Evolutionary conservation across 805 yeast species (phyloP).

Genomic region (Pichia nakasei): DNA sequence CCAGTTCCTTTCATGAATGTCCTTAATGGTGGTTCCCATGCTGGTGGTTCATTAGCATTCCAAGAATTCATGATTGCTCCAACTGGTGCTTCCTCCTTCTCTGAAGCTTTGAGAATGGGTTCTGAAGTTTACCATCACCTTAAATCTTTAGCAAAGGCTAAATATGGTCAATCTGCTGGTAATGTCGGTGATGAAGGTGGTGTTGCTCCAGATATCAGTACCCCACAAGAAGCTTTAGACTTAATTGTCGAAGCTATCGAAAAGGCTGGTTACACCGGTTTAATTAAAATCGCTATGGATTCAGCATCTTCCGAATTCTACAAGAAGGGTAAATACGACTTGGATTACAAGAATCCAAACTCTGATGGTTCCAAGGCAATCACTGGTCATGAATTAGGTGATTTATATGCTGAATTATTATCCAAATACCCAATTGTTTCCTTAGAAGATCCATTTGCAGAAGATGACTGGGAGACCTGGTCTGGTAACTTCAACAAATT

Average conservation of each 20-base stretch:
- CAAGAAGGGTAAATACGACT: constrained; percentile 94
- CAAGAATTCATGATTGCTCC: constrained; percentile 99
- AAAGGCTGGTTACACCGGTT: constrained; percentile 91
- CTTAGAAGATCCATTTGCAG: constrained; percentile 98
- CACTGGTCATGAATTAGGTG: constrained; percentile 79
- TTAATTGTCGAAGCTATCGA: constrained; percentile 84
- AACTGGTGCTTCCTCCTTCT: constrained; percentile 78
- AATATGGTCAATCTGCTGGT: constrained; percentile 97
- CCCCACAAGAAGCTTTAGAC: constrained; percentile 97
- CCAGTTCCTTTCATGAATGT: constrained; percentile 99
- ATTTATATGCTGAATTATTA: constrained; percentile 69
- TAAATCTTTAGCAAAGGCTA: constrained; percentile 86
- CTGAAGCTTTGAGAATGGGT: constrained; percentile 96
- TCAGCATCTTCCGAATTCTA: constrained; percentile 96
- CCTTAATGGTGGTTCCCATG: constrained; percentile 99
- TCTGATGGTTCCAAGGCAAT: constrained; percentile 88
- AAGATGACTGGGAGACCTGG: constrained; percentile 99
- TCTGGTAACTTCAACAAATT: constrained; percentile 68
- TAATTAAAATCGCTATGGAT: constrained; percentile 87
- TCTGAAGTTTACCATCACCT: constrained; percentile 96
- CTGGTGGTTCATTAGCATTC: constrained; percentile 98
- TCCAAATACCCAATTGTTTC: constrained; percentile 95
- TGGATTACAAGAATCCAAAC: constrained; percentile 97
- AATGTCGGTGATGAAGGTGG: constrained; percentile 99
- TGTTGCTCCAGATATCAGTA: constrained; percentile 95